Evolutionary conservation across 139 green algal species (phyloP), one percentile per base, ranked within the genome.

Genomic region (Axilococcus clingmanii): DNA sequence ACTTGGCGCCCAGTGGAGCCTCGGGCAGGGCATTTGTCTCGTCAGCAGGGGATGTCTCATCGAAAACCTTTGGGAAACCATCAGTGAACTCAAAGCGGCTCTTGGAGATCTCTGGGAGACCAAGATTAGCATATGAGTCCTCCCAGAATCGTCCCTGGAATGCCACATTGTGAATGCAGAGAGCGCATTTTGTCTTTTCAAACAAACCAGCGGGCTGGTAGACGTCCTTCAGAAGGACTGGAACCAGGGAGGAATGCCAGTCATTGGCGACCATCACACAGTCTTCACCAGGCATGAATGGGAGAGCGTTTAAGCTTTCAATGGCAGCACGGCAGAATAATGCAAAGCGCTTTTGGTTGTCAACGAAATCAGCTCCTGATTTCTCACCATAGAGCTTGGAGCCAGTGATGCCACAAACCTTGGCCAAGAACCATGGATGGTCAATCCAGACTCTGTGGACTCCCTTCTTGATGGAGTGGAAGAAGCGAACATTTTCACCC

Each of bases 401-500:
- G 34, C 89, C 90, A 25, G 91, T 97, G 64, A 92, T 89, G 66
- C 89, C 89, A 81, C 82, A 94, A 22, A 95, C 76, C 80, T 96
- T 96, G 55, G 86, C 81, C 51, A 99, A 69, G 78, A 97, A 97
- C 41, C 66, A 76, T 19, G 85, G 80, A 62, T 96, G 84, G 71
- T 98, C 90, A 1, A 98, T 63, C 69, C 89, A 99, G 14, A 99
- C 88, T 45, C 91, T 80, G 72, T 99, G 85, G 43, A 99, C 91
- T 27, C 92, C 91, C 40, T 93, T 73, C 74, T 96, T 93, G 55
- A 89, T 79, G 24, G 77, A 79, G 79, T 99, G 92, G 78, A 99
- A 99, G 74, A 82, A 99, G n/a, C 91, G 73, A 5, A 98, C 85
- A 17, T 69, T 38, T 72, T 95, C 78, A 35, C 87, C 89, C 48